These are phyloP conservation scores for Malus sylvestris DNA, from an alignment of 306 rosid genomes.

Conservation along the genomic window DNA sequence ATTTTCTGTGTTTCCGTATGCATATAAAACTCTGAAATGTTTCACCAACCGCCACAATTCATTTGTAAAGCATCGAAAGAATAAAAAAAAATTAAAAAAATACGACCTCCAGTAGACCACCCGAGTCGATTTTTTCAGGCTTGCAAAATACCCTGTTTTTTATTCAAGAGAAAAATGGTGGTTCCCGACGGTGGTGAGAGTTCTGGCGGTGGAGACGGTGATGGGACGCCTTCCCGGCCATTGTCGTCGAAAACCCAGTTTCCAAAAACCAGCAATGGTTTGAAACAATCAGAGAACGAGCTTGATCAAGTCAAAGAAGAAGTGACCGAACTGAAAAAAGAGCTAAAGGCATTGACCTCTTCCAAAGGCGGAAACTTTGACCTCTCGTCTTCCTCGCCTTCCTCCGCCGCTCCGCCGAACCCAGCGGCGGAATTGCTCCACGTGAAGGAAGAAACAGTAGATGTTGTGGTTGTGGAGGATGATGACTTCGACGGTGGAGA, in stretches of 20 bases:
- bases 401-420: slow-evolving; percentile 1
- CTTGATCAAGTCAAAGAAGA: not conserved
- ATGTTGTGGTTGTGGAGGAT: not conserved
- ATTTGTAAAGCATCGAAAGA: too few species aligned
- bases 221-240: not conserved
- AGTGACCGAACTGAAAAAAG: not conserved
- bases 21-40: not conserved
- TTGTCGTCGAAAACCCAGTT: not conserved
- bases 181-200: slow-evolving; percentile 14
- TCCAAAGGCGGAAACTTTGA: slow-evolving; percentile 20
- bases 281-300: not conserved
- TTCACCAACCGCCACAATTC: not conserved
- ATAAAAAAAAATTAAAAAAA: too few species aligned
- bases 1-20: not conserved
- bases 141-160: not conserved
- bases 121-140: not conserved
- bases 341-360: not conserved
- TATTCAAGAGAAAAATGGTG: slow-evolving; percentile 14
- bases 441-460: slow-evolving; percentile 38
- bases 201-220: not conserved
- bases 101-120: too few species aligned
- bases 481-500: slow-evolving; percentile 9
- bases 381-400: slow-evolving; percentile 16
- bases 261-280: not conserved
- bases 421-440: not conserved